Conservation (phyloP, 768 basidiomycete species). For the Leccinum obscurum region DNA sequence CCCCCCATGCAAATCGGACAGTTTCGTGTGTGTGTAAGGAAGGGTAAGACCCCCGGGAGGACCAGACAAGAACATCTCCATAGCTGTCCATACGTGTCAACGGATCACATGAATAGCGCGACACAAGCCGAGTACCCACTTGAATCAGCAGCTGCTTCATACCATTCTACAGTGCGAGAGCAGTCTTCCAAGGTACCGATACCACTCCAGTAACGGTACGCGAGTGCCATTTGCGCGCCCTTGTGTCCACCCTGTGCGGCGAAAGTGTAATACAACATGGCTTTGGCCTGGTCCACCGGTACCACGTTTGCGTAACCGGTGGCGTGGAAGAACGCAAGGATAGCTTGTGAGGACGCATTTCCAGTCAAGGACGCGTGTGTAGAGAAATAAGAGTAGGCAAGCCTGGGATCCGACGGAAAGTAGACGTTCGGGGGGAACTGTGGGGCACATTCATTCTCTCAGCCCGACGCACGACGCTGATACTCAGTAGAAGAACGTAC, state of each 20-base stretch:
- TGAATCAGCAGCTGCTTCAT: constrained; percentile 85
- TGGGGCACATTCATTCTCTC: background rate
- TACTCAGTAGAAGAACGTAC: constrained; percentile 40
- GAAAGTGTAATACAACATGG: constrained; percentile 92
- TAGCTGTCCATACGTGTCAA: constrained; percentile 48
- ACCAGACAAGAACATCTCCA: constrained; percentile 77
- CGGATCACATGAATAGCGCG: background rate
- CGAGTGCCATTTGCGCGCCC: constrained; percentile 90
- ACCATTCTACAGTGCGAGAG: constrained; percentile 81
- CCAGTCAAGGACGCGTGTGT: constrained; percentile 69
- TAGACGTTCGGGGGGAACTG: constrained; percentile 76
- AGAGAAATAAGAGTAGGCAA: constrained; percentile 63
- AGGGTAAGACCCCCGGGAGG: constrained; percentile 90
- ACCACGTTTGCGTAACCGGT: constrained; percentile 75
- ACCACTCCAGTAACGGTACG: constrained; percentile 94
- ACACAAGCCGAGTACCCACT: constrained; percentile 46
- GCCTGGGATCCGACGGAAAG: constrained; percentile 58
- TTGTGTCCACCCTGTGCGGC: constrained; percentile 86
- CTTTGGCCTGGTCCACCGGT: constrained; percentile 71
- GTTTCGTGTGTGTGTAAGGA: constrained; percentile 73
- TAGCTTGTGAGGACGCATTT: constrained; percentile 83
- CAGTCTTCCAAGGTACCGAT: constrained; percentile 91
- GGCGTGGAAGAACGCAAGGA: constrained; percentile 85
- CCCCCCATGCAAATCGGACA: constrained; percentile 91
- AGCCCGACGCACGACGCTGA: background rate